These are phyloP conservation scores for Penicillium sclerotigenum DNA, from an alignment of 2,329 filamentous ascomycete genomes.

Conservation along the genomic window DNA sequence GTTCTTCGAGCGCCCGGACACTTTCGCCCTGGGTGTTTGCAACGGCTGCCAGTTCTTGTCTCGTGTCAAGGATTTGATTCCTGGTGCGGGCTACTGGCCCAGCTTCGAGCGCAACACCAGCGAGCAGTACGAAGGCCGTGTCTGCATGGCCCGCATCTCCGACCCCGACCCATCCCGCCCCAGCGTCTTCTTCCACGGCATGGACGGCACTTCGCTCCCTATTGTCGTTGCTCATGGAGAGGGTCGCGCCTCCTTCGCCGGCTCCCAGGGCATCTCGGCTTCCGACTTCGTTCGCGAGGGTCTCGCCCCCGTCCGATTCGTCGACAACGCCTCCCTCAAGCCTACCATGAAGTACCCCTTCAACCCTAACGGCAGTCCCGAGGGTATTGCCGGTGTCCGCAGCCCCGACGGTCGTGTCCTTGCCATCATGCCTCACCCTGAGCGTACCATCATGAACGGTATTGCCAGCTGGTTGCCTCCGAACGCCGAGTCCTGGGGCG, in stretches of 20 bases:
- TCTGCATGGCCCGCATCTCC: slow-evolving; percentile 77
- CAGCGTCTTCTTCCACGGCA: slow-evolving; percentile 86
- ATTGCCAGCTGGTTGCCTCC: slow-evolving; percentile 72
- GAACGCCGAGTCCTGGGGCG: slow-evolving; percentile 65
- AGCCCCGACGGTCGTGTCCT: slow-evolving; percentile 75
- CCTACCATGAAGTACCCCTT: slow-evolving; percentile 80
- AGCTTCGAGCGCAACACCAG: slow-evolving; percentile 80
- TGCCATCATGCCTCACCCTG: slow-evolving; percentile 90
- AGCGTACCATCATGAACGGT: slow-evolving; percentile 79
- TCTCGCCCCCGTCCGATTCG: slow-evolving; percentile 74
- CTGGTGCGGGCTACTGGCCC: slow-evolving; percentile 78
- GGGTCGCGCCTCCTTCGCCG: slow-evolving; percentile 70
- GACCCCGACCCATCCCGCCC: slow-evolving; percentile 56
- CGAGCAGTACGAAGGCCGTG: slow-evolving; percentile 86
- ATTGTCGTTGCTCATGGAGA: slow-evolving; percentile 91
- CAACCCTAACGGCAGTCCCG: slow-evolving; percentile 83
- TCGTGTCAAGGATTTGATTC: slow-evolving; percentile 77
- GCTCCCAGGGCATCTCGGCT: slow-evolving; percentile 46
- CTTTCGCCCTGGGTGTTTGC: slow-evolving; percentile 90
- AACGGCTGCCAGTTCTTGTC: slow-evolving; percentile 97
- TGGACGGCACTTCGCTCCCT: slow-evolving; percentile 76
- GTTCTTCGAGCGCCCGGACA: slow-evolving; percentile 86
- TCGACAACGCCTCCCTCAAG: slow-evolving; percentile 70
- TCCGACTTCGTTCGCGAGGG: slow-evolving; percentile 59
- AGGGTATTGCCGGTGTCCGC: slow-evolving; percentile 75